phyloP scores from a whole-genome alignment of 1,284 basidiomycete species.

The Jaminaea rosea region DNA sequence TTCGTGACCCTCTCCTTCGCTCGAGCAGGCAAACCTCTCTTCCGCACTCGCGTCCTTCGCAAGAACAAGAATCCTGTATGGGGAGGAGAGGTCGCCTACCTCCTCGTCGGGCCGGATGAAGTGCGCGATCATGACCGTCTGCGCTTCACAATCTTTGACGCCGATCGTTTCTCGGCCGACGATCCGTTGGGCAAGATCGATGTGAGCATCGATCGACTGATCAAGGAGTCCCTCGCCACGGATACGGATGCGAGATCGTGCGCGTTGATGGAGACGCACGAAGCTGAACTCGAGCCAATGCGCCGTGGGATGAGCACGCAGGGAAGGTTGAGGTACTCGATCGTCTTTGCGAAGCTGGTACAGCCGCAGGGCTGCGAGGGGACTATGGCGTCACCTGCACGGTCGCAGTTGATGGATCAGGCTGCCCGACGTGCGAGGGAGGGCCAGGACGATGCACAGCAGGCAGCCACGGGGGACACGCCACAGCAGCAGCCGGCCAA shows the following conservation, averaged over 20 bases:
- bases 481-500: neutral
- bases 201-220: conserved; percentile 26
- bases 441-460: neutral
- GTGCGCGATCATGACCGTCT: conserved; percentile 32
- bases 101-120: conserved; percentile 35
- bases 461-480: neutral
- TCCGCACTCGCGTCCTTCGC: conserved; percentile 26
- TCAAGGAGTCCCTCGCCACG: conserved; percentile 6
- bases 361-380: conserved; percentile 18
- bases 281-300: conserved; percentile 26
- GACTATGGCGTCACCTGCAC: conserved; percentile 6
- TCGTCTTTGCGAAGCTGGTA: conserved; percentile 31
- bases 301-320: conserved; percentile 19
- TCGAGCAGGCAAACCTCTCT: conserved; percentile 32
- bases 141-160: conserved; percentile 33
- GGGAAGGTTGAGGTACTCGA: conserved; percentile 35
- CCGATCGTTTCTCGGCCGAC: conserved; percentile 41
- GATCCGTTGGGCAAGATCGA: conserved; percentile 41
- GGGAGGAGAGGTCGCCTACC: conserved; percentile 32
- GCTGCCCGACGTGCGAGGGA: conserved; percentile 4
- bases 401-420: conserved; percentile 18
- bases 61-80: conserved; percentile 30
- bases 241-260: conserved; percentile 1
- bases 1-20: conserved; percentile 34
- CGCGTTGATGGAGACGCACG: conserved; percentile 26